Percentiles rank a stretch among this genome's conserved stretches.
These are phyloP conservation scores for Syncephalastrum sp. DNA, from an alignment of 371 early-diverging fungal species.

Conservation along the genomic window DNA sequence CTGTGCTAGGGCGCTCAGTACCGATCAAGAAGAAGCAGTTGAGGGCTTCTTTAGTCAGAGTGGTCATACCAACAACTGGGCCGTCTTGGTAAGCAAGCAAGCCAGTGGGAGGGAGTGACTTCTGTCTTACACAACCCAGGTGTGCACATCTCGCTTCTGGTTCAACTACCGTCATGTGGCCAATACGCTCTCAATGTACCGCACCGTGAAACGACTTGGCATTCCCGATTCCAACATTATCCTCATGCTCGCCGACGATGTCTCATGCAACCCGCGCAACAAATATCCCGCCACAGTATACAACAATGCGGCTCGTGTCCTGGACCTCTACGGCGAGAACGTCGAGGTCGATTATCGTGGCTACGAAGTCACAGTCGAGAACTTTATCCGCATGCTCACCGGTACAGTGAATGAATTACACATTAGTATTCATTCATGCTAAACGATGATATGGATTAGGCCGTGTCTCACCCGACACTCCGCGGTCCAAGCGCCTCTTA, in stretches of 20 bases:
- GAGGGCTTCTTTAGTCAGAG: slow-evolving; percentile 59
- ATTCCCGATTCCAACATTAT: slow-evolving; percentile 98
- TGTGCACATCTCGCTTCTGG: slow-evolving; percentile 97
- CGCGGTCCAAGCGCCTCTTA: slow-evolving; percentile 88
- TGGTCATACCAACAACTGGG: slow-evolving; percentile 96
- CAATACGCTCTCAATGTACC: slow-evolving; percentile 93
- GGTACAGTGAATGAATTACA: slow-evolving; percentile 42
- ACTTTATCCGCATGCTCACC: slow-evolving; percentile 92
- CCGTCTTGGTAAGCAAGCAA: slow-evolving; percentile 70
- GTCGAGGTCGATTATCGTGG: slow-evolving; percentile 98
- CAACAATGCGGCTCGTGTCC: slow-evolving; percentile 77
- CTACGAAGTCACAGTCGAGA: slow-evolving; percentile 97
- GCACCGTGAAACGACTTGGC: slow-evolving; percentile 96
- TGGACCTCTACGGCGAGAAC: slow-evolving; percentile 92
- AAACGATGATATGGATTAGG: slow-evolving; percentile 30
- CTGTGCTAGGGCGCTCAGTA: no score
- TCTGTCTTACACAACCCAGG: slow-evolving; percentile 43
- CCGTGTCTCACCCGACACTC: slow-evolving; percentile 74
- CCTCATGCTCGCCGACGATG: slow-evolving; percentile 97
- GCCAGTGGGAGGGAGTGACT: not conserved
- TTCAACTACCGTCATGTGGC: slow-evolving; percentile 96
- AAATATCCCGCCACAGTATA: slow-evolving; percentile 89
- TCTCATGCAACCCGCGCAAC: slow-evolving; percentile 95
- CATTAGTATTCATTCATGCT: not conserved
- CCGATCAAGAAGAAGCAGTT: slow-evolving; percentile 15